phyloP scores from a whole-genome alignment of 2,329 filamentous ascomycete genomes.

The Coleophoma cylindrospora region DNA sequence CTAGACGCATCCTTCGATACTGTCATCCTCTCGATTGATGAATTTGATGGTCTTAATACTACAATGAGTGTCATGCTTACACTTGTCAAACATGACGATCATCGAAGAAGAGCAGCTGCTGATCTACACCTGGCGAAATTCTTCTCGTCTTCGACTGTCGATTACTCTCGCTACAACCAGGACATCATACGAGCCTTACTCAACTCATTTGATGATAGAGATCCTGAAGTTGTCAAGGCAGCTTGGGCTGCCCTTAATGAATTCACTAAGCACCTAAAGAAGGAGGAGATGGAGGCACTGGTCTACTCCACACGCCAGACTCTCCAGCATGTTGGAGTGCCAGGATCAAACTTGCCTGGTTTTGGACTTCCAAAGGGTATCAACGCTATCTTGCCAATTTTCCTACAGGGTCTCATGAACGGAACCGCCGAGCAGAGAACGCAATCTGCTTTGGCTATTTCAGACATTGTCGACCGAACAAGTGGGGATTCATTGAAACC shows the following conservation, averaged over 20 bases:
- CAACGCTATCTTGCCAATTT: conserved; percentile 92
- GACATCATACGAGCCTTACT: conserved; percentile 89
- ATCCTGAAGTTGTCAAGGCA: conserved; percentile 78
- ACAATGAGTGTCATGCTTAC: conserved; percentile 90
- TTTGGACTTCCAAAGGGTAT: conserved; percentile 95
- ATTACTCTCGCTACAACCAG: conserved; percentile 94
- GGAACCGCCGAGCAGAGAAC: conserved; percentile 88
- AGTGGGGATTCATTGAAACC: conserved; percentile 83
- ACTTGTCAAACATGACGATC: conserved; percentile 88
- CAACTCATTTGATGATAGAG: conserved; percentile 86
- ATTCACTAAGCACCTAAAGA: conserved; percentile 83
- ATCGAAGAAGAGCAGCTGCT: conserved; percentile 73
- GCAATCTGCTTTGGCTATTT: conserved; percentile 87
- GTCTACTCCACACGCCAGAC: conserved; percentile 82
- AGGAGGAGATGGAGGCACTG: conserved; percentile 96
- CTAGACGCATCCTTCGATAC: conserved; percentile 80
- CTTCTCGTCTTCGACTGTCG: conserved; percentile 73
- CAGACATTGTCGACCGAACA: conserved; percentile 91
- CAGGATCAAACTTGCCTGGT: conserved; percentile 78
- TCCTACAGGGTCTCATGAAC: conserved; percentile 97
- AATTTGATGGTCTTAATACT: conserved; percentile 91
- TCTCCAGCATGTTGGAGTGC: conserved; percentile 81
- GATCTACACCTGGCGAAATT: conserved; percentile 80
- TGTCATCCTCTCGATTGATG: conserved; percentile 87
- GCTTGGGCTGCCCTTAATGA: conserved; percentile 83